Percentiles rank a stretch among this genome's conserved stretches.
These are phyloP conservation scores for Hysterangium stoloniferum DNA, from an alignment of 768 basidiomycete genomes.

Conservation along the genomic window DNA sequence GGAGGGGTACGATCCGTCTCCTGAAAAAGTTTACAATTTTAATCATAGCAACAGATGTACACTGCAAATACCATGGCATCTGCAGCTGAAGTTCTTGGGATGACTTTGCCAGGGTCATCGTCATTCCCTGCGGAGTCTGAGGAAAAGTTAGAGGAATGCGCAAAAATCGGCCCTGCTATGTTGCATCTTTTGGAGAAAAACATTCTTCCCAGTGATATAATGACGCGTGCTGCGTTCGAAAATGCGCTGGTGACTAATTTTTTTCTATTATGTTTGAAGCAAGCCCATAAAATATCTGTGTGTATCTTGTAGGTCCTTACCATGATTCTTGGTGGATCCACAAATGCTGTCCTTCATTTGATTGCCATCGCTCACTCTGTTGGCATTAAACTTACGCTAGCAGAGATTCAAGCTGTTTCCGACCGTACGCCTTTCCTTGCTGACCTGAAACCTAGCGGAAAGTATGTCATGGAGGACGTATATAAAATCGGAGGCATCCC, in stretches of 20 bases:
- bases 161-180: conserved; percentile 75
- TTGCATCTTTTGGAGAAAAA: conserved; percentile 82
- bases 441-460: conserved; percentile 94
- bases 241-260: conserved; percentile 77
- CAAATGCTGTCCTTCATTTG: conserved; percentile 94
- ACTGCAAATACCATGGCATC: conserved; percentile 99
- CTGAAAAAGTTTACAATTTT: conserved; percentile 1
- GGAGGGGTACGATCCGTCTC: conserved; percentile 67
- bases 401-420: conserved; percentile 91
- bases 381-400: conserved; percentile 78
- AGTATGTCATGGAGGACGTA: conserved; percentile 98
- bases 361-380: conserved; percentile 97
- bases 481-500: conserved; percentile 95
- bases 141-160: conserved; percentile 84
- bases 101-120: conserved; percentile 95
- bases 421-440: conserved; percentile 92
- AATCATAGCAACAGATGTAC: conserved; percentile 62
- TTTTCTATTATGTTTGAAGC: neutral
- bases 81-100: conserved; percentile 89
- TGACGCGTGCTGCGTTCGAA: conserved; percentile 95
- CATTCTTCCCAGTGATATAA: conserved; percentile 90
- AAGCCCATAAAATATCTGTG: neutral
- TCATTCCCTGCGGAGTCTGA: conserved; percentile 90
- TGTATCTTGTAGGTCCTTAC: conserved; percentile 64
- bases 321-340: conserved; percentile 96